Conservation (phyloP, 495 filamentous ascomycete species). For the Annulohypoxylon bovei region DNA sequence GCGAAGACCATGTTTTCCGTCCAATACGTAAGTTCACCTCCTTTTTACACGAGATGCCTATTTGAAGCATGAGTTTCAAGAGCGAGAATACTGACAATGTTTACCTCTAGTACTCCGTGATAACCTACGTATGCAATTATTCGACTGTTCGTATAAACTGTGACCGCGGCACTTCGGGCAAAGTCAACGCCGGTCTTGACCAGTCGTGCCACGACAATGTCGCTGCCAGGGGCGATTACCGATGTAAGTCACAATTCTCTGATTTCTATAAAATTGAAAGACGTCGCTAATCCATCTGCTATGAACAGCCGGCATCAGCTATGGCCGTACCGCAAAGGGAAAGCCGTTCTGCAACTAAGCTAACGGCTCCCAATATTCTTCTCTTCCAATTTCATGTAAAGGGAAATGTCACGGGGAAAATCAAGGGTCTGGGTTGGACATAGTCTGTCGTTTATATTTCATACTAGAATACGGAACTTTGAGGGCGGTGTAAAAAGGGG, state of each 20-base stretch:
- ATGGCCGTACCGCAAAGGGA: conserved; percentile 5
- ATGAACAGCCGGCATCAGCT: not conserved
- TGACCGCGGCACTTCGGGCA: not conserved
- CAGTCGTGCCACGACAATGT: not conserved
- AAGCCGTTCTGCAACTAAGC: conserved; percentile 9
- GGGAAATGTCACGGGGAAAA: not conserved
- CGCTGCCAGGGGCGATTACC: conserved; percentile 3
- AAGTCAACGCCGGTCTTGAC: not conserved
- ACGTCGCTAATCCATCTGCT: not conserved
- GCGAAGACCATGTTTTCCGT: not conserved
- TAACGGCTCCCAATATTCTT: not conserved
- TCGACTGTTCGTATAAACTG: not conserved
- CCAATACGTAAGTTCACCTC: not conserved
- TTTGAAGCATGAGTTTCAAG: not conserved
- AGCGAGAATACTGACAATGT: not conserved
- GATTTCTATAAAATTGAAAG: not conserved
- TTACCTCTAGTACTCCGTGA: not conserved
- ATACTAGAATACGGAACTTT: not conserved
- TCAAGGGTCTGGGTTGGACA: not conserved
- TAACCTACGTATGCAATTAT: not conserved
- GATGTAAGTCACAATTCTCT: not conserved
- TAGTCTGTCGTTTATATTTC: not conserved
- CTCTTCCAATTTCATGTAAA: not conserved
- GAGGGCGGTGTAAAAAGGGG: not conserved
- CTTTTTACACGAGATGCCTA: not conserved